Evolutionary conservation across 140 eudicot species (phyloP), one percentile per base, ranked within the genome.

Genomic region (Senecio squalidus): DNA sequence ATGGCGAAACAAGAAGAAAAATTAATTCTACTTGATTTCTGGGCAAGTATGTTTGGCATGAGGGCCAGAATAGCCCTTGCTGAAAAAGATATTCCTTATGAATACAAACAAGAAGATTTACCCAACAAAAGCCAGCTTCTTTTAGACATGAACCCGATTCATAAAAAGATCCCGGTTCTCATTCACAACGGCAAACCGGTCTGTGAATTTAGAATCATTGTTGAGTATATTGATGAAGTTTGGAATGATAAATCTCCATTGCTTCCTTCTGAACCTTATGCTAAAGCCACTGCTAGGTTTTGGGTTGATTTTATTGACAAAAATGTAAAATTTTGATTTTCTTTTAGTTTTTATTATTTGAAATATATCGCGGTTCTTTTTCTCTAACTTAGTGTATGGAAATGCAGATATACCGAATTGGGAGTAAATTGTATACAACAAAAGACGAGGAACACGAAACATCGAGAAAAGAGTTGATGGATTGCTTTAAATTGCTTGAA

Each of bases 261-360:
- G 23, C 23, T 78, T 50, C 78, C 85, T 11, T 65, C 75, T 48
- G 78, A 78, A 48, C 54, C 82, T 43, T 69, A 64, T 18, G 56
- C 31, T 46, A 69, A 67, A 68, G 78, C 85, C 38, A 71, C 47
- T 13, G 92, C 92, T 1, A 49, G 71, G 50, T 83, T 76, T 47
- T 83, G 86, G 92, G 81, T 77, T 13, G 77, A 79, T 21, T 79
- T 47, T 45, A 60, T 76, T 4, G 83, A 79, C 62, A 76, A 79
- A 23, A 83, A 73, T 79, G 92, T 83, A 54, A 52, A 8, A 9
- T 3, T 17, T 58, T 58, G 33, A n/a, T 15, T 23, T 39, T 21
- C 11, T 23, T 40, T 39, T 39, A 6, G 45, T 3, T 8, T 39
- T 40, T 1, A 9, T 40, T 40, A 9, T 40, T 40, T 8, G 2